These are phyloP conservation scores for Albizia julibrissin DNA, from an alignment of 306 rosid genomes.

Conservation along the genomic window DNA sequence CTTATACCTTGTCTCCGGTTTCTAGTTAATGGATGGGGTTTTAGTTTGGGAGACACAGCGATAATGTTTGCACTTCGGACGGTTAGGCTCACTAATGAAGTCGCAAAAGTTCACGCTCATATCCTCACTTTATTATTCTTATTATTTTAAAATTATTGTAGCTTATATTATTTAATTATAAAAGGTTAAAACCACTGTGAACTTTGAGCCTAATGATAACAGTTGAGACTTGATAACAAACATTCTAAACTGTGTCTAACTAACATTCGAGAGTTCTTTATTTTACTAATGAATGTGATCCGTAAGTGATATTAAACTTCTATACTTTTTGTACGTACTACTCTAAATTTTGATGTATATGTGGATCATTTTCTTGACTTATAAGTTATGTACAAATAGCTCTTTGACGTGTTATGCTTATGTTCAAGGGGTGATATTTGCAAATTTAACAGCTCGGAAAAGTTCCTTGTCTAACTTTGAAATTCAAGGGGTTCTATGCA, in stretches of 20 bases:
- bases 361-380: background rate
- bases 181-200: background rate
- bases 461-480: background rate
- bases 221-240: background rate
- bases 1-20: background rate
- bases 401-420: background rate
- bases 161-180: background rate
- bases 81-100: background rate
- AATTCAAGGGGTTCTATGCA: background rate
- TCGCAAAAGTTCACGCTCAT: background rate
- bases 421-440: background rate
- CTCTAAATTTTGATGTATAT: background rate
- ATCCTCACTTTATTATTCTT: background rate
- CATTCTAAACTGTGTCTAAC: background rate
- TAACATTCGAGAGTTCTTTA: background rate
- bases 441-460: background rate
- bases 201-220: background rate
- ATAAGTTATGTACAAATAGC: too few species aligned
- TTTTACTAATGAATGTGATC: background rate
- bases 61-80: background rate
- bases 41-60: background rate
- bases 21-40: background rate
- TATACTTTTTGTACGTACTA: background rate
- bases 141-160: background rate
- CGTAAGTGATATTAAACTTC: background rate